Evolutionary conservation across 176 grass and related monocot species (phyloP), one percentile per base, ranked within the genome.

Genomic region (Panicum miliaceum): DNA sequence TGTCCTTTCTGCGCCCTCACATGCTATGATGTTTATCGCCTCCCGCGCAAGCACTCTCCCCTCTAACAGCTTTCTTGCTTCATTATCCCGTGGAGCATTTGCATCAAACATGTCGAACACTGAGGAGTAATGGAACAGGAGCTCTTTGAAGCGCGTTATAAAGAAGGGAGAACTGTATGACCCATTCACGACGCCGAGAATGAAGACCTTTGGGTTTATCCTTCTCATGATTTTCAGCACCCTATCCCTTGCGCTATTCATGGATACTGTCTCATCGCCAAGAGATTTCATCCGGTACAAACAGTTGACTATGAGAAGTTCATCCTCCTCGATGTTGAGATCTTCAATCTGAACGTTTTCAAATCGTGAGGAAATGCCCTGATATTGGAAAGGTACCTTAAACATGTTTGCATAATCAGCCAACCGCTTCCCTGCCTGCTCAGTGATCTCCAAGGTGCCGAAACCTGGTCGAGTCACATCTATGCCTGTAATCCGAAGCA

Each of bases 401-500:
- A 93, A 96, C 67, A 60, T 93, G 18, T 71, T 61, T 26, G 91
- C 91, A 83, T 96, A 96, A 57, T 88, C 89, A 34, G 77, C 63
- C 25, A 96, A 80, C 27, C 91, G 68, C 43, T 80, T 66, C 27
- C 89, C 84, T 19, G 81, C 73, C 6, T 78, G 83, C 50, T 86
- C 83, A 4, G 68, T 81, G 56, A 15, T 76, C 52, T 20, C 70
- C 45, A 73, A 73, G 45, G 45, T 89, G 86, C 8, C 82, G 78
- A 40, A 91, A 91, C 94, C 94, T 52, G 84, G 78, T 43, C 66
- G 81, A 11, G 91, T 81, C 7, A 87, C 36, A 70, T 96, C 94
- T 53, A 96, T 83, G 52, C 86, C 89, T 34, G 94, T 96, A 11
- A 96, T 96, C 8, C 86, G 77, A 71, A 96, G 82, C 68, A 77